phyloP scores from a whole-genome alignment of 2,329 filamentous ascomycete species.

The Paecilomyces formosus region DNA sequence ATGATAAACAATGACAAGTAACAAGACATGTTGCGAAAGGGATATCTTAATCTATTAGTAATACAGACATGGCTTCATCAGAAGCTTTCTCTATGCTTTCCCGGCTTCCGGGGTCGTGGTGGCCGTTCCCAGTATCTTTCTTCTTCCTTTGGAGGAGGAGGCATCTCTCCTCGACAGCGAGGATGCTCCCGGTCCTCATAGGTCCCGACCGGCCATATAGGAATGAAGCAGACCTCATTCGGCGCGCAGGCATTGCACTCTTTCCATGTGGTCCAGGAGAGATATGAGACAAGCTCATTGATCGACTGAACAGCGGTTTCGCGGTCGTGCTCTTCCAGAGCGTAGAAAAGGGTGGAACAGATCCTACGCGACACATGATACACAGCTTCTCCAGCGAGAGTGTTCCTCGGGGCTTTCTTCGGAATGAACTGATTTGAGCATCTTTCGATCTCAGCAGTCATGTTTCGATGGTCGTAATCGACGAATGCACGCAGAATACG shows the following conservation, averaged over 20 bases:
- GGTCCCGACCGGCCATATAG: constrained; percentile 56
- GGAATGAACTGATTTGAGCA: constrained; percentile 29
- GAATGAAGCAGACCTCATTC: constrained; percentile 53
- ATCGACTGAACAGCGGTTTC: constrained; percentile 23
- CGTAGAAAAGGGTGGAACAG: constrained; percentile 23
- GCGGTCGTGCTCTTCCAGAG: constrained; percentile 13
- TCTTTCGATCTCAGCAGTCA: constrained; percentile 17
- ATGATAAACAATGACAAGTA: not conserved
- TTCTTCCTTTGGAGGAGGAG: constrained; percentile 12
- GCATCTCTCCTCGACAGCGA: constrained; percentile 29
- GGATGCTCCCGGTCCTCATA: constrained; percentile 48
- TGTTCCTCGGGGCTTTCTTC: constrained; percentile 2
- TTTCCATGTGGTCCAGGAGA: constrained; percentile 57
- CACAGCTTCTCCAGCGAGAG: constrained; percentile 21
- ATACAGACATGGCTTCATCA: not conserved
- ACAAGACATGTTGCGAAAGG: not conserved
- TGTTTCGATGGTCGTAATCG: constrained; percentile 23
- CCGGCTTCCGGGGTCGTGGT: not conserved
- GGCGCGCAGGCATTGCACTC: constrained; percentile 46
- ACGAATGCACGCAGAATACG: constrained; percentile 26
- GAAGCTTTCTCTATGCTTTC: not conserved
- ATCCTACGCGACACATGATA: constrained; percentile 20
- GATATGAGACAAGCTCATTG: constrained; percentile 38
- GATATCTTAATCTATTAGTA: not conserved
- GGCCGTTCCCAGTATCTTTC: constrained; percentile 15